Base-by-base conservation (phyloP, 1,139 yeast genomes). In the Zygoascus hellenicus region DNA sequence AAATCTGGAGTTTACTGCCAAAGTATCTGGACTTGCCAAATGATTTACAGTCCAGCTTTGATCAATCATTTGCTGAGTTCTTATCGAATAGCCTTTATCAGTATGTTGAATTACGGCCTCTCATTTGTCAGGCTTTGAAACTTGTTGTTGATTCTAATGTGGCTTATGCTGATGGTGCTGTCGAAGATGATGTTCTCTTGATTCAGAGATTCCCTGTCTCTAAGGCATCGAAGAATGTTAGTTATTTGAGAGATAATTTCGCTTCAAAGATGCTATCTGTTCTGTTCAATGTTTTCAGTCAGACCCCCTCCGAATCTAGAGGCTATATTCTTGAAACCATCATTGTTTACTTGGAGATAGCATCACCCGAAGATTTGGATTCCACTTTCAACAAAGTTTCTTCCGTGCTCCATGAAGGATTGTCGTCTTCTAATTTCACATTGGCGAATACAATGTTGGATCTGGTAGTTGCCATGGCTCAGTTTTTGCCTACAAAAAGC, bases 1-100 rank as follows among this genome's bases (percentile, higher is more conserved):
- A 92, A 71, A 74, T 89, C 43, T 90, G 97, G 97, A 81, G 95
- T 1, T 73, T 90, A 52, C 71, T 92, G 51, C 97, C 98, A 13
- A 84, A 81, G 56, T 92, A 89, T 66, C 84, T 95, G 62, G 94
- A 86, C 62, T 74, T 90, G 58, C 96, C 97, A 33, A 72, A 70
- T 35, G 98, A 94, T 66, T 70, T 89, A 54, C 65, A 63, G 28
- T 61, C 61, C 5, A 72, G 86, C 0, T 88, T 90, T 60, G 78
- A 79, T 50, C 87, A 83, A 60, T 75, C 75, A 15, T 87, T 89
- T 68, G 96, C 97, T 5, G 78, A 90, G 46, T 68, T 75, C 42
- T 70, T 94, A 48, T 76, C 95, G n/a, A 81, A 82, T 46, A 65
- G 81, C 49, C 69, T 94, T 61, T 92, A 90, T 65, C 74, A 84